A percentile compares a stretch with the other conserved stretches of the same genome.
Evolutionary conservation across 345 rosid genomes (phyloP).

Genomic region (Anastatica hierochuntica): DNA sequence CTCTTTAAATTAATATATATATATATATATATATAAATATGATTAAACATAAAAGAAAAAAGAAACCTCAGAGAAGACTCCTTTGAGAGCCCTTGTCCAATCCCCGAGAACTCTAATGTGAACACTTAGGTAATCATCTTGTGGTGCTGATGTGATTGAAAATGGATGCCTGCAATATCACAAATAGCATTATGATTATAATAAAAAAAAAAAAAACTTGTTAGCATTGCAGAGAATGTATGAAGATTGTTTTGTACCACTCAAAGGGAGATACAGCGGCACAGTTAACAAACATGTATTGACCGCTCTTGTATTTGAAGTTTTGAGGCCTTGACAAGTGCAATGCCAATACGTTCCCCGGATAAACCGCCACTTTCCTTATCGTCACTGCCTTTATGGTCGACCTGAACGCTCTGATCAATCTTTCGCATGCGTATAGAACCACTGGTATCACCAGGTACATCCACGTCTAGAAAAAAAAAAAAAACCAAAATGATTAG

Average conservation of each 20-base stretch:
- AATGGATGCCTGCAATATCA: slow-evolving; percentile 71
- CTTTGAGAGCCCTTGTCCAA: slow-evolving; percentile 67
- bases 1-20: too few relatives aligned
- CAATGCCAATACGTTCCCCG: slow-evolving; percentile 69
- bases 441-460: slow-evolving; percentile 50
- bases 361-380: slow-evolving; percentile 57
- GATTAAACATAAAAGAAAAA: too few relatives aligned
- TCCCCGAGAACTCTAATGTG: slow-evolving; percentile 73
- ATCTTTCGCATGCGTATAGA: slow-evolving; percentile 51
- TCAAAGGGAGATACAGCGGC: slow-evolving; percentile 81
- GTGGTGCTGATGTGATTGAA: slow-evolving; percentile 81
- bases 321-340: slow-evolving; percentile 69
- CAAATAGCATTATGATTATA: background rate
- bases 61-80: slow-evolving; percentile 54
- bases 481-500: too few relatives aligned
- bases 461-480: slow-evolving; percentile 87
- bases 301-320: slow-evolving; percentile 81
- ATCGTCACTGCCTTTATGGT: slow-evolving; percentile 58
- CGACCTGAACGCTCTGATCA: slow-evolving; percentile 58
- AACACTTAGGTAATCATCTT: slow-evolving; percentile 63
- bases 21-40: too few relatives aligned
- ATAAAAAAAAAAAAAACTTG: too few relatives aligned
- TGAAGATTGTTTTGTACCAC: slow-evolving; percentile 32
- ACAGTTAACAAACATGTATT: slow-evolving; percentile 73
- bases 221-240: background rate